Evolutionary conservation across 169 alveolate genomes (phyloP), one percentile per base, ranked within the genome.

Genomic region (Eimeria necatrix): DNA sequence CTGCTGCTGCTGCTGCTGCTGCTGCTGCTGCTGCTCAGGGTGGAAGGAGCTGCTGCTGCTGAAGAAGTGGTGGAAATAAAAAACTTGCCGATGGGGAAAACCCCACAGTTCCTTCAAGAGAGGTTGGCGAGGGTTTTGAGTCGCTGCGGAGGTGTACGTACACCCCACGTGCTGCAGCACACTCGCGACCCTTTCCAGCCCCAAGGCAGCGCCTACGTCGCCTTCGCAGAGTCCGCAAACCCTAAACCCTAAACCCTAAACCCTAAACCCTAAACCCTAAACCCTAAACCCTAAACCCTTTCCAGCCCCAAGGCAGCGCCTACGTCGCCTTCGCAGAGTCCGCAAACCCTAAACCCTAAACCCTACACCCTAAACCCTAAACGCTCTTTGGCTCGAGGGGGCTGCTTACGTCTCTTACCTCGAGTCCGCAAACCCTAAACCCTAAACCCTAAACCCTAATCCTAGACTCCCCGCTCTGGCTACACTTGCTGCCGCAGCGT

Each of bases 41-140:
- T n/a, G n/a, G n/a, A n/a, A n/a, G n/a, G n/a, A n/a, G n/a, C n/a
- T n/a, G n/a, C n/a, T n/a, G n/a, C n/a, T n/a, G n/a, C n/a, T 10
- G 98, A 96, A 52, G 95, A 97, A 64, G 97, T 98, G 0, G 95
- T 97, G 59, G 97, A 96, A 84, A 94, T 97, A 24, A 83, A 96
- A 76, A 96, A 96, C 68, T 76, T 97, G 76, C 98, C 99, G 14
- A 96, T 95, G 97, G 98, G 98, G 51, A 84, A 96, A 70, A 98
- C 99, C n/a, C 98, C 98, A 7, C 98, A 98, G 95, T 98, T 97
- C 78, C 81, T 98, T 91, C 99, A 98, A 96, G 99, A 97, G 76
- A 80, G 99, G 49, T 95, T 98, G 53, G 91, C 98, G 95, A 87
- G 98, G 20, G 96, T 95, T 95, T 97, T 97, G 85, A 91, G 97